Conservation (phyloP, 208 protist species). For the Naegleria lovaniensis region DNA sequence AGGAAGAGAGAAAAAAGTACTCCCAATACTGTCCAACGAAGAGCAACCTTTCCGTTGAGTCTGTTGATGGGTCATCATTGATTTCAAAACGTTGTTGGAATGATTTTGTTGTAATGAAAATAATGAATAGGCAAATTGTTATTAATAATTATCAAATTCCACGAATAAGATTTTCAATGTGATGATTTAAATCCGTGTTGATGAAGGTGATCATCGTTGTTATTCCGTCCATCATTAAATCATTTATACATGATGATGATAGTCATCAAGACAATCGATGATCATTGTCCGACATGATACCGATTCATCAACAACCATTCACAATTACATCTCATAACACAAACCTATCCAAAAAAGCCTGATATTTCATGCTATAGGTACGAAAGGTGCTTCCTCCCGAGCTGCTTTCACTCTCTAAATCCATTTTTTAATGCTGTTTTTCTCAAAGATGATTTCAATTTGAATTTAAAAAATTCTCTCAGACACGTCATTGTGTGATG, state of each 20-base stretch:
- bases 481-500: no score
- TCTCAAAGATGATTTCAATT: no score
- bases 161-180: no score
- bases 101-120: no score
- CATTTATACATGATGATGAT: no score
- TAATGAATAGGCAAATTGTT: no score
- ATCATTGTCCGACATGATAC: no score
- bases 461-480: no score
- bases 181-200: no score
- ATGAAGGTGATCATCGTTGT: no score
- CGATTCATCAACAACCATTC: neutral
- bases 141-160: no score
- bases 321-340: neutral
- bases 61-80: neutral
- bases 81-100: neutral
- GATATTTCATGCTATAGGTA: neutral
- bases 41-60: neutral
- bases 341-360: slow-evolving; percentile 6
- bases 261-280: no score
- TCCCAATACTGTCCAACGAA: slow-evolving; percentile 19
- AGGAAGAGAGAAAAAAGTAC: slow-evolving; percentile 54
- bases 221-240: neutral
- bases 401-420: neutral
- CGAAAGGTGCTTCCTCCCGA: neutral
- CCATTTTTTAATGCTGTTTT: slow-evolving; percentile 4